Evolutionary conservation across 768 basidiomycete species (phyloP).

Genomic region (Trametes cubensis): DNA sequence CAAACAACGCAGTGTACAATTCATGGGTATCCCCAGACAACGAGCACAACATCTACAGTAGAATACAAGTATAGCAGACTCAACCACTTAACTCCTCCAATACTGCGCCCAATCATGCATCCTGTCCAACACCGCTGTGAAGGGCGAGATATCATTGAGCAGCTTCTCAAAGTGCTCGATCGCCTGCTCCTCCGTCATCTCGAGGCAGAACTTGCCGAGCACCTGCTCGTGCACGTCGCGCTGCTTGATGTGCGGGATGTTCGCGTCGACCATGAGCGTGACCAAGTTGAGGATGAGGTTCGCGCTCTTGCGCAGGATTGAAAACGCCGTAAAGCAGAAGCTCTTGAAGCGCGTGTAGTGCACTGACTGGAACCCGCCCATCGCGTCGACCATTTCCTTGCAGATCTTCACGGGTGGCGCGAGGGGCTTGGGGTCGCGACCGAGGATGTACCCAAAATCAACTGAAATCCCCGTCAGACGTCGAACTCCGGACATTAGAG

Average conservation of each 20-base stretch:
- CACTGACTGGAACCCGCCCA: conserved; percentile 96
- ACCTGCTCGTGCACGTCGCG: conserved; percentile 87
- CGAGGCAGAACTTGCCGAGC: conserved; percentile 94
- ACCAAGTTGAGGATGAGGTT: conserved; percentile 97
- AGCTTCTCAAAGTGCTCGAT: conserved; percentile 95
- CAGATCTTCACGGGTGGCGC: conserved; percentile 98
- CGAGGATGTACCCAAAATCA: conserved; percentile 98
- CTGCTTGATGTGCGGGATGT: conserved; percentile 96
- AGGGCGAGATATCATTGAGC: conserved; percentile 92
- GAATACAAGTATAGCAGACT: not conserved
- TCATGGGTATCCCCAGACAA: not conserved
- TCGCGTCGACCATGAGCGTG: conserved; percentile 95
- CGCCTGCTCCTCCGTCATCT: conserved; percentile 94
- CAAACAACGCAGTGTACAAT: not conserved
- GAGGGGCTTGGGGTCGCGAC: conserved; percentile 96
- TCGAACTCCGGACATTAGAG: not conserved
- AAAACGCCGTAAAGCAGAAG: conserved; percentile 97
- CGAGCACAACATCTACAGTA: not conserved
- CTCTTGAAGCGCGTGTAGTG: conserved; percentile 97
- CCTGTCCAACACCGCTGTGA: conserved; percentile 89
- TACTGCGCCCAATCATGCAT: conserved; percentile 92
- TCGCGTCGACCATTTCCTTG: conserved; percentile 99
- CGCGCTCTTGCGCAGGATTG: conserved; percentile 92
- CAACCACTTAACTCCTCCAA: conserved; percentile 64
- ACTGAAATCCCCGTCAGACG: conserved; percentile 51